phyloP scores from a whole-genome alignment of 352 stramenopile species.

The Pythium plurisporium region DNA sequence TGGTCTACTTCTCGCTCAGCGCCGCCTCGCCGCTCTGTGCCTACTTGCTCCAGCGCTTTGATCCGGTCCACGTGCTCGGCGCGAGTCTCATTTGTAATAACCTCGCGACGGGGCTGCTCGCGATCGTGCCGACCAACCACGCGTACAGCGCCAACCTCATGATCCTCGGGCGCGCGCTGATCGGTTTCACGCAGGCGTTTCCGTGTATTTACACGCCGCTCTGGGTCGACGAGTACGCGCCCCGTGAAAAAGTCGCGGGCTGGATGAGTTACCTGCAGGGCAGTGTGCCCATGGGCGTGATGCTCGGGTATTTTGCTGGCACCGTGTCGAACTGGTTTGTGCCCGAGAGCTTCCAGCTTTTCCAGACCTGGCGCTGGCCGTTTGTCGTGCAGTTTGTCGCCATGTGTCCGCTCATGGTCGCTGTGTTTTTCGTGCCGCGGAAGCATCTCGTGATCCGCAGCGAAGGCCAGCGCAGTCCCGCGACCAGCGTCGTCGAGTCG shows the following conservation, averaged over 20 bases:
- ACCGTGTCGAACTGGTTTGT: slow-evolving; percentile 81
- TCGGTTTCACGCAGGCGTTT: slow-evolving; percentile 84
- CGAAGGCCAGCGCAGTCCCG: slow-evolving; percentile 40
- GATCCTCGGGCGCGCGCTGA: slow-evolving; percentile 59
- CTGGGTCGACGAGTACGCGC: slow-evolving; percentile 83
- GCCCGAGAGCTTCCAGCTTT: slow-evolving; percentile 50
- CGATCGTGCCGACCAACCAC: slow-evolving; percentile 68
- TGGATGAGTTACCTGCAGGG: slow-evolving; percentile 87
- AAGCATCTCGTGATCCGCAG: slow-evolving; percentile 73
- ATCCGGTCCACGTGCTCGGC: slow-evolving; percentile 57
- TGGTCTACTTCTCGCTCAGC: slow-evolving; percentile 77
- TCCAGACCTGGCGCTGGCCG: slow-evolving; percentile 79
- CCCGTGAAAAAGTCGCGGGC: slow-evolving; percentile 60
- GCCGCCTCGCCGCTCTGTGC: slow-evolving; percentile 73
- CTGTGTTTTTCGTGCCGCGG: slow-evolving; percentile 77
- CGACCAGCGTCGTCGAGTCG: slow-evolving; percentile 32
- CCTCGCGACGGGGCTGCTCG: slow-evolving; percentile 64
- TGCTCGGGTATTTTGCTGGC: slow-evolving; percentile 81
- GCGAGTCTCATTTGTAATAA: slow-evolving; percentile 77
- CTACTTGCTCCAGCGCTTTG: slow-evolving; percentile 68
- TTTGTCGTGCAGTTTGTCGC: slow-evolving; percentile 81
- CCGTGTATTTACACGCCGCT: slow-evolving; percentile 80
- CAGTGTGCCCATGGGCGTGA: slow-evolving; percentile 79
- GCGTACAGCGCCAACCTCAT: slow-evolving; percentile 62
- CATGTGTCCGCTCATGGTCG: slow-evolving; percentile 68